Conservation (phyloP, 225 moss, liverwort and hornwort genomes). For the Bryoerythrophyllum caledonicum region DNA sequence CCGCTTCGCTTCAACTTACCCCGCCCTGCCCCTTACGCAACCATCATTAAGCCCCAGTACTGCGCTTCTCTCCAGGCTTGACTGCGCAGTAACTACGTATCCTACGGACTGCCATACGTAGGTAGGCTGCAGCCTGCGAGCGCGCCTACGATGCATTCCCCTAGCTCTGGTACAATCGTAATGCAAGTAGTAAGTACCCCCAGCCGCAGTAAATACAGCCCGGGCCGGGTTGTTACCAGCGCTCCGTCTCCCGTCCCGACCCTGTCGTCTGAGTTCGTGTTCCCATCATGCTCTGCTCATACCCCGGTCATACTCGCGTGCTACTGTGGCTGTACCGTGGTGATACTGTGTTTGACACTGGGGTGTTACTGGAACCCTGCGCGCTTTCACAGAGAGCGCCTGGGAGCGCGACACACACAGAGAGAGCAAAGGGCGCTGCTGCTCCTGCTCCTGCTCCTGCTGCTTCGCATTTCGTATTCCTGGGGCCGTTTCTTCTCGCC, state of each 20-base stretch:
- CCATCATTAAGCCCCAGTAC: slow-evolving; percentile 17
- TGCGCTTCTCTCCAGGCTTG: slow-evolving; percentile 18
- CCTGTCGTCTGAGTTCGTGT: slow-evolving; percentile 2
- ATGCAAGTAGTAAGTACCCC: slow-evolving; percentile 2
- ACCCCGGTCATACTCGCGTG: not conserved
- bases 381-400: slow-evolving; percentile 26
- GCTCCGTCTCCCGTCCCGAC: slow-evolving; percentile 16
- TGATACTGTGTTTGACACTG: not conserved
- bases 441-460: slow-evolving; percentile 3
- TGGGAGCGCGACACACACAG: not conserved
- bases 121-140: no score
- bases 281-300: not conserved
- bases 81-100: slow-evolving; percentile 37
- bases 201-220: slow-evolving; percentile 43
- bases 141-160: not conserved
- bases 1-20: no score
- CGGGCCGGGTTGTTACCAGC: slow-evolving; percentile 8
- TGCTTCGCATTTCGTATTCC: slow-evolving; percentile 39
- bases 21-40: not conserved
- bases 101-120: not conserved
- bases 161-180: not conserved
- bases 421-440: not conserved
- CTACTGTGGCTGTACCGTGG: not conserved
- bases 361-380: not conserved
- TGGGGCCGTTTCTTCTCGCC: slow-evolving; percentile 29